Percentiles rank a stretch among this genome's conserved stretches.
phyloP scores from a whole-genome alignment of 495 filamentous ascomycete genomes.

The Daldinia loculata region DNA sequence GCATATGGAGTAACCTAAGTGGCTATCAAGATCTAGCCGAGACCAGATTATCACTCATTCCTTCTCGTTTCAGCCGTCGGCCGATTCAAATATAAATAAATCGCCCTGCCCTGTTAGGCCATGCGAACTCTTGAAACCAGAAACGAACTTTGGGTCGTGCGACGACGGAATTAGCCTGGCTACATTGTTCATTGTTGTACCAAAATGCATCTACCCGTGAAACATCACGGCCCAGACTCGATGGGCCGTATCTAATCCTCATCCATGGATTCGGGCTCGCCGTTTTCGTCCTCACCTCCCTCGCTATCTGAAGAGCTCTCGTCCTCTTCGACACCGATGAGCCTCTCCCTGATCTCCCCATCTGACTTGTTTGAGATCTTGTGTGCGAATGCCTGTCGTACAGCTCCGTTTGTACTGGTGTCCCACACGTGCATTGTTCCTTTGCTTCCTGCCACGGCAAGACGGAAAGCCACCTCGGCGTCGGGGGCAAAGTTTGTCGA shows the following conservation, averaged over 20 bases:
- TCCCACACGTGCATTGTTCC: slow-evolving; percentile 96
- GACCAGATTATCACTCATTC: slow-evolving; percentile 13
- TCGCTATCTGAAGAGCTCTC: slow-evolving; percentile 66
- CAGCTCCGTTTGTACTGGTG: slow-evolving; percentile 89
- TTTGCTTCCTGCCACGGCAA: slow-evolving; percentile 95
- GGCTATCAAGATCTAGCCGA: neutral
- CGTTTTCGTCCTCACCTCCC: slow-evolving; percentile 65
- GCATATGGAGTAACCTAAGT: neutral
- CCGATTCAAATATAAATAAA: neutral
- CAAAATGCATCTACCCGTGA: slow-evolving; percentile 25
- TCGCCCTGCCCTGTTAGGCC: neutral
- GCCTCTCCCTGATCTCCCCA: slow-evolving; percentile 76
- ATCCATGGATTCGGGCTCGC: slow-evolving; percentile 87
- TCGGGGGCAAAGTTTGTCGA: slow-evolving; percentile 90
- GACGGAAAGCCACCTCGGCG: slow-evolving; percentile 83
- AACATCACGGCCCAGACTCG: slow-evolving; percentile 15
- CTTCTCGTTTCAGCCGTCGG: slow-evolving; percentile 24
- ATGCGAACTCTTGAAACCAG: slow-evolving; percentile 30
- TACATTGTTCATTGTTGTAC: slow-evolving; percentile 1
- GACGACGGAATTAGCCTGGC: slow-evolving; percentile 6
- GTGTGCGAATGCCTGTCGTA: slow-evolving; percentile 85
- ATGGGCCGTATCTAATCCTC: slow-evolving; percentile 64
- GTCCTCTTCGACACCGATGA: slow-evolving; percentile 73
- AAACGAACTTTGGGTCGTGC: slow-evolving; percentile 25
- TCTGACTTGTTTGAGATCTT: slow-evolving; percentile 64